Percentiles rank a stretch among this genome's conserved stretches.
Evolutionary conservation across 2,329 filamentous ascomycete genomes (phyloP).

Genomic region (Zopfia rhizophila): DNA sequence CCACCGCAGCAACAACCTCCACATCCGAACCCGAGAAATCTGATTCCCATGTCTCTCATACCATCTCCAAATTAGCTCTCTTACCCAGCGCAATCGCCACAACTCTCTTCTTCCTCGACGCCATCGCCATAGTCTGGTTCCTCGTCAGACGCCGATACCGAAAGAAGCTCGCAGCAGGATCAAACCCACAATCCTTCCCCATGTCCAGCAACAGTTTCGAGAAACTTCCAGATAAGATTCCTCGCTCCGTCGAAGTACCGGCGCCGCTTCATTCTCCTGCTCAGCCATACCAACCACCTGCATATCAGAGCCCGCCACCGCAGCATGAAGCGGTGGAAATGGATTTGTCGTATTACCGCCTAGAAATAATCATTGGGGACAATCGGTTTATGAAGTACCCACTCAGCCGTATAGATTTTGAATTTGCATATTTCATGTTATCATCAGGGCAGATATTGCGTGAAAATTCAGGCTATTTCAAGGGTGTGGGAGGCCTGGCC

Average conservation of each 20-base stretch:
- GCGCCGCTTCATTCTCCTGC: slow-evolving; percentile 19
- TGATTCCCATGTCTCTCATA: slow-evolving; percentile 6
- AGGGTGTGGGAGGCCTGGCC: too few relatives aligned
- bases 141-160: slow-evolving; percentile 24
- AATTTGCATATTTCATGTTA: too few relatives aligned
- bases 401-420: slow-evolving; percentile 15
- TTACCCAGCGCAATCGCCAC: slow-evolving; percentile 15
- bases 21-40: background rate
- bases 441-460: too few relatives aligned
- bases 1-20: slow-evolving; percentile 10
- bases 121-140: slow-evolving; percentile 22
- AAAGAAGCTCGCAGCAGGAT: slow-evolving; percentile 23
- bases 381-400: slow-evolving; percentile 27
- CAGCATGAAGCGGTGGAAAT: slow-evolving; percentile 22
- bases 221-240: slow-evolving; percentile 24
- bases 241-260: slow-evolving; percentile 26
- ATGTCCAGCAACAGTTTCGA: slow-evolving; percentile 26
- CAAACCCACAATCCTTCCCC: slow-evolving; percentile 20
- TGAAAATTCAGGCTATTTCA: too few relatives aligned
- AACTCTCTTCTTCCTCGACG: slow-evolving; percentile 14
- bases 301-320: slow-evolving; percentile 9
- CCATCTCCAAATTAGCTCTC: slow-evolving; percentile 9
- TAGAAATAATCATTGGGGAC: slow-evolving; percentile 19
- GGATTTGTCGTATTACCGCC: slow-evolving; percentile 21
- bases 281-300: slow-evolving; percentile 22